Evolutionary conservation across 2,329 filamentous ascomycete genomes (phyloP).

Genomic region (Xenosphaeropsis pyriputrescens): DNA sequence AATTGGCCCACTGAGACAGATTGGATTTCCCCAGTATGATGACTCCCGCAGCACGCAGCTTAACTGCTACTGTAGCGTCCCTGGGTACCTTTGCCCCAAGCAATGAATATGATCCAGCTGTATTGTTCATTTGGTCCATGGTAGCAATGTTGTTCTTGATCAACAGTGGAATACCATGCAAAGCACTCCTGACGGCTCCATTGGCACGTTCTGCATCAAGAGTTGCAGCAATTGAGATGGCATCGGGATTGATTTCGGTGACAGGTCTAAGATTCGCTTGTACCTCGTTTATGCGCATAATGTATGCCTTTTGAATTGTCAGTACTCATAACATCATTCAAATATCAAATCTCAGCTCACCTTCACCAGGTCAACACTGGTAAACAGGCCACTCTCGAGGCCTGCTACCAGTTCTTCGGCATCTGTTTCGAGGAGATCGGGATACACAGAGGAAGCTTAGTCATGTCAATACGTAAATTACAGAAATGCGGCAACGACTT

Average conservation of each 20-base stretch:
- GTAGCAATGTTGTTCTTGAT: slow-evolving; percentile 50
- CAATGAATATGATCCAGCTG: slow-evolving; percentile 12
- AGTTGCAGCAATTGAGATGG: slow-evolving; percentile 12
- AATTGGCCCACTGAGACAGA: slow-evolving; percentile 41
- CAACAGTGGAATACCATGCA: slow-evolving; percentile 44
- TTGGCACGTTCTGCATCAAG: slow-evolving; percentile 15
- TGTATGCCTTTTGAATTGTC: slow-evolving; percentile 8
- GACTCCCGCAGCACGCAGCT: slow-evolving; percentile 10
- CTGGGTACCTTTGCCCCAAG: slow-evolving; percentile 9
- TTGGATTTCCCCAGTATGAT: slow-evolving; percentile 17
- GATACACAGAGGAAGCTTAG: slow-evolving; percentile 8
- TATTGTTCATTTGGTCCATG: slow-evolving; percentile 37
- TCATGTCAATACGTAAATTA: no score
- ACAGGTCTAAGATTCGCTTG: slow-evolving; percentile 11
- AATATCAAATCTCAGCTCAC: slow-evolving; percentile 16
- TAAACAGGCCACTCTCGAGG: slow-evolving; percentile 32
- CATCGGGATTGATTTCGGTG: slow-evolving; percentile 18
- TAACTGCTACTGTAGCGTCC: slow-evolving; percentile 11
- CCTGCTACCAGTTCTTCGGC: slow-evolving; percentile 33
- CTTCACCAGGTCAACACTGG: slow-evolving; percentile 38
- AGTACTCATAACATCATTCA: no score
- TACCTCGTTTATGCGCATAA: slow-evolving; percentile 11
- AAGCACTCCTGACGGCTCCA: slow-evolving; percentile 16
- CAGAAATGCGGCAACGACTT: no score
- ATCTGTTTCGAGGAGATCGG: slow-evolving; percentile 31